These are phyloP conservation scores for Polysphondylium violaceum DNA, from an alignment of 78 protist genomes.

Conservation along the genomic window DNA sequence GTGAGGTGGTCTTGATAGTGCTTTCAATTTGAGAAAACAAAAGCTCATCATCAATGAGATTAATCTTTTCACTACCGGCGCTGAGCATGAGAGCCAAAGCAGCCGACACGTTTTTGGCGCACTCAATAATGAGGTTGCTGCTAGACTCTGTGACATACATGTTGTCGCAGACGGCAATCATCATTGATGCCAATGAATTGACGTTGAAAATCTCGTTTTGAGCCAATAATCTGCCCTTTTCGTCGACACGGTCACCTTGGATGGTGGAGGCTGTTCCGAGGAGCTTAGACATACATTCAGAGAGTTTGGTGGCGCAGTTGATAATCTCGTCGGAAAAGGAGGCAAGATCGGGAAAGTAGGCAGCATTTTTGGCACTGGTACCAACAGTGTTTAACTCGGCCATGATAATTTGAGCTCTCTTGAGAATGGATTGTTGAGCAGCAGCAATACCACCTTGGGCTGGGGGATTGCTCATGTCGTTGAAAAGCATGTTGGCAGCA, in stretches of 20 bases:
- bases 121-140: slow-evolving; percentile 27
- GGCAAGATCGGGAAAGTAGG: slow-evolving; percentile 67
- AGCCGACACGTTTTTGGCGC: slow-evolving; percentile 40
- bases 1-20: background rate
- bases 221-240: slow-evolving; percentile 1
- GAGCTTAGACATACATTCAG: slow-evolving; percentile 53
- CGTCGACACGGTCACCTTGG: slow-evolving; percentile 30
- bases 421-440: slow-evolving; percentile 43
- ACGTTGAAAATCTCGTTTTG: slow-evolving; percentile 37
- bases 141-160: slow-evolving; percentile 43
- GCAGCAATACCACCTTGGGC: slow-evolving; percentile 65
- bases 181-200: slow-evolving; percentile 29
- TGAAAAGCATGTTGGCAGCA: slow-evolving; percentile 44
- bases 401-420: slow-evolving; percentile 69
- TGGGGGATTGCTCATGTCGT: slow-evolving; percentile 50
- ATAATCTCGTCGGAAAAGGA: slow-evolving; percentile 67
- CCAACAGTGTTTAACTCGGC: slow-evolving; percentile 71
- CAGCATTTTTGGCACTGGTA: slow-evolving; percentile 61
- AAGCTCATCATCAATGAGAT: slow-evolving; percentile 42
- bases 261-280: slow-evolving; percentile 6
- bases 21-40: slow-evolving; percentile 7
- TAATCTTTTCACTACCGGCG: slow-evolving; percentile 26
- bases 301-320: slow-evolving; percentile 38
- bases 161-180: slow-evolving; percentile 72
- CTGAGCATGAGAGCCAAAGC: slow-evolving; percentile 16